A percentile compares a stretch with the other conserved stretches of the same genome.
Conservation (phyloP, 2,329 filamentous ascomycete genomes). For the Arthrobotrys conoides region DNA sequence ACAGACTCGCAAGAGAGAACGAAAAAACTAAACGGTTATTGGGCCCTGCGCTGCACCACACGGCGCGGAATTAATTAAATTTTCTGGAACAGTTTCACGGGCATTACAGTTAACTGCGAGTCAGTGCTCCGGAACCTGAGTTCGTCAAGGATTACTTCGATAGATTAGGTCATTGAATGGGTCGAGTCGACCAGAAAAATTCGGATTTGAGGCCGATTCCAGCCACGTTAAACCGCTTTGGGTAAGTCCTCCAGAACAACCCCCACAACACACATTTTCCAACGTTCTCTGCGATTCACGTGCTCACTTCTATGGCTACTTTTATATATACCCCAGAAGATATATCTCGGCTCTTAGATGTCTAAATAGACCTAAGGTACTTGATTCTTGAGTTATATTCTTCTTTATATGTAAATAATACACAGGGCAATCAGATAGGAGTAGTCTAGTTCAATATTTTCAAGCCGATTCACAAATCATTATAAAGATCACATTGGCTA, state of each 20-base stretch:
- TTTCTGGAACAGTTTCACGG: conserved; percentile 45
- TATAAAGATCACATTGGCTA: too few species aligned
- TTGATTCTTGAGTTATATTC: too few species aligned
- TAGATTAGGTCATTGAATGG: conserved; percentile 10
- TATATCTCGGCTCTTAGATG: too few species aligned
- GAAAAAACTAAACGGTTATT: neutral
- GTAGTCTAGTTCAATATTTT: too few species aligned
- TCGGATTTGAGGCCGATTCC: conserved; percentile 27
- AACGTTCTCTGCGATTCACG: neutral
- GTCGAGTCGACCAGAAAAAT: neutral
- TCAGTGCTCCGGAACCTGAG: neutral
- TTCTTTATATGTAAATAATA: too few species aligned
- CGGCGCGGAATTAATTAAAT: conserved; percentile 41
- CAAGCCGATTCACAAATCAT: too few species aligned
- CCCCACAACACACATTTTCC: conserved; percentile 6
- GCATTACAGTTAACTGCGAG: conserved; percentile 41
- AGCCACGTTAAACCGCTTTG: conserved; percentile 45
- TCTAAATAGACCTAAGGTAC: too few species aligned
- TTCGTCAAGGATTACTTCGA: neutral
- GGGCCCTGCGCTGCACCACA: neutral
- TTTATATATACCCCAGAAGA: too few species aligned
- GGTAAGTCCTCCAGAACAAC: conserved; percentile 21
- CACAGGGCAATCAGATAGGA: too few species aligned
- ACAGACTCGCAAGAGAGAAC: neutral
- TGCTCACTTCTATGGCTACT: too few species aligned